Conservation (phyloP, 352 stramenopile species). For the Pythium monospermum region DNA sequence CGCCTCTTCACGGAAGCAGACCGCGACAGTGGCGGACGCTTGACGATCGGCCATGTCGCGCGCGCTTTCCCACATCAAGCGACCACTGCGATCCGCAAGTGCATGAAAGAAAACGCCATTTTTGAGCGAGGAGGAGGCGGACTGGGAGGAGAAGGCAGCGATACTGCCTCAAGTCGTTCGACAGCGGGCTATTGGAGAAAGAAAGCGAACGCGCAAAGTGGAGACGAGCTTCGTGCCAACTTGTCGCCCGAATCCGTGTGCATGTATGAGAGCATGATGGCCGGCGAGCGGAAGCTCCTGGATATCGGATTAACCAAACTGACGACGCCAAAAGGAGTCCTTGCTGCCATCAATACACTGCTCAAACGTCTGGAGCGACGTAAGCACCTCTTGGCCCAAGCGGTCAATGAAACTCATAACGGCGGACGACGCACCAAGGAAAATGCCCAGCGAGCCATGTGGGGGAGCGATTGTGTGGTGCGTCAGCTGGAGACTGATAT, state of each 20-base stretch:
- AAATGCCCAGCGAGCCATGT: conserved; percentile 32
- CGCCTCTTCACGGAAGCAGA: conserved; percentile 80
- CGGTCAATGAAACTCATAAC: conserved; percentile 29
- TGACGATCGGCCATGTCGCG: conserved; percentile 83
- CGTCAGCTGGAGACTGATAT: conserved; percentile 76
- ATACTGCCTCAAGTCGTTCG: too few relatives aligned
- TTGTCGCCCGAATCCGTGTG: conserved; percentile 79
- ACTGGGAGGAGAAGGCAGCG: too few relatives aligned
- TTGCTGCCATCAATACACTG: conserved; percentile 66
- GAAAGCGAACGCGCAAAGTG: conserved; percentile 54
- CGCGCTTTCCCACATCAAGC: conserved; percentile 80
- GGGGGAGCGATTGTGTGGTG: conserved; percentile 61
- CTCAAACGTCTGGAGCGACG: conserved; percentile 67
- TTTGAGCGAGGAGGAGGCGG: conserved; percentile 70
- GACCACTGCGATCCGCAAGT: conserved; percentile 75
- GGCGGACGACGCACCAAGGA: not conserved
- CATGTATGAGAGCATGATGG: conserved; percentile 87
- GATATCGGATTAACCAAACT: conserved; percentile 79
- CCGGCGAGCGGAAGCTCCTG: conserved; percentile 65
- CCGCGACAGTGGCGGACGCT: conserved; percentile 35
- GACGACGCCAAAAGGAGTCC: conserved; percentile 69
- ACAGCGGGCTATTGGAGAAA: conserved; percentile 85
- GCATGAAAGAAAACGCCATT: conserved; percentile 82
- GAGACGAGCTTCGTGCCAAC: conserved; percentile 70
- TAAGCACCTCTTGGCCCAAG: conserved; percentile 46